phyloP scores from a whole-genome alignment of 2,329 filamentous ascomycete species.

The Podosphaera leucotricha region DNA sequence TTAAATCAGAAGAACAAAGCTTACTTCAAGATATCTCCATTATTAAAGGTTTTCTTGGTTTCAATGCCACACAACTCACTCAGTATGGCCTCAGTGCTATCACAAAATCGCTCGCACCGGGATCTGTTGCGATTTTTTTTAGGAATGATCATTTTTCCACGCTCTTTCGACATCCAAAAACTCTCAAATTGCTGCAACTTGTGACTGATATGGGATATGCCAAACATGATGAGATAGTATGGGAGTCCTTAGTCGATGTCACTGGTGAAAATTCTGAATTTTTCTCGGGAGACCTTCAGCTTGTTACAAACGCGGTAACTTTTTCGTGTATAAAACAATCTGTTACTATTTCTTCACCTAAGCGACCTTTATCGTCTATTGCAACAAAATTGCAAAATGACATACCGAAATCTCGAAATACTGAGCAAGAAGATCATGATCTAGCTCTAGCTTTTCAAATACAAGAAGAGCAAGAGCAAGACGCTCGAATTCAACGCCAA shows the following conservation, averaged over 20 bases:
- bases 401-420: conserved; percentile 10
- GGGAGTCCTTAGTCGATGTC: conserved; percentile 81
- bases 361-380: conserved; percentile 2
- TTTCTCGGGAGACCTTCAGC: conserved; percentile 71
- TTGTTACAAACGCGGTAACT: conserved; percentile 37
- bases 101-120: conserved; percentile 43
- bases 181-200: conserved; percentile 51
- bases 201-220: conserved; percentile 88
- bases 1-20: conserved; percentile 51
- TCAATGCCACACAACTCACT: conserved; percentile 72
- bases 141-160: conserved; percentile 96
- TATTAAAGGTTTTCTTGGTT: conserved; percentile 62
- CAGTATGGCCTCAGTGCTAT: conserved; percentile 57
- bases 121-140: conserved; percentile 75
- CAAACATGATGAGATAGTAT: conserved; percentile 73
- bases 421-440: conserved; percentile 58
- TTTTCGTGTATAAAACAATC: conserved; percentile 2
- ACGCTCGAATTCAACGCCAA: conserved; percentile 36
- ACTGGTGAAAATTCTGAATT: conserved; percentile 65
- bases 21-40: conserved; percentile 61
- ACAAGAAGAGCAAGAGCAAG: conserved; percentile 80
- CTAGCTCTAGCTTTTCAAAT: conserved; percentile 75
- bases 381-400: neutral
- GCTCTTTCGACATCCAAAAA: conserved; percentile 66
- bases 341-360: conserved; percentile 2